These are phyloP conservation scores for Neoascochyta sp. DNA, from an alignment of 2,329 filamentous ascomycete species.

Conservation along the genomic window DNA sequence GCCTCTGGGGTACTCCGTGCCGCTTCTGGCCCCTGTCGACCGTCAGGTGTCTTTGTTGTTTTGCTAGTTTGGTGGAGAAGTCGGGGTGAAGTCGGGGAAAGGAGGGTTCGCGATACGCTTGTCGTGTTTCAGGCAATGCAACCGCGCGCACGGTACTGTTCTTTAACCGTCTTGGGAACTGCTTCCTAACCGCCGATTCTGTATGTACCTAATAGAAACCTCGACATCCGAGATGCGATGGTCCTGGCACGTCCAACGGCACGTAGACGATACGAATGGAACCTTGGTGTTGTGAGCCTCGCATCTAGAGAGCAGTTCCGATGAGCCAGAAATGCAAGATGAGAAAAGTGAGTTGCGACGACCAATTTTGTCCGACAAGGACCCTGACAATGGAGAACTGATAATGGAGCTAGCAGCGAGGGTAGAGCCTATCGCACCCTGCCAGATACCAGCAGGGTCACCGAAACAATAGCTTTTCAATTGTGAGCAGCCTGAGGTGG, in stretches of 20 bases:
- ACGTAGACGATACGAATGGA: slow-evolving; percentile 45
- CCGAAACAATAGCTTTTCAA: slow-evolving; percentile 45
- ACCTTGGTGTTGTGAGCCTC: slow-evolving; percentile 44
- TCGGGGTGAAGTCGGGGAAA: slow-evolving; percentile 1
- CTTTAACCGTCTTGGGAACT: slow-evolving; percentile 4
- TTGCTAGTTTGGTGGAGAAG: slow-evolving; percentile 15
- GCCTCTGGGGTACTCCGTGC: slow-evolving; percentile 1
- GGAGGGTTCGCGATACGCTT: slow-evolving; percentile 3
- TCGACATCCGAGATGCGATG: slow-evolving; percentile 43
- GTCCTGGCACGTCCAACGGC: slow-evolving; percentile 46
- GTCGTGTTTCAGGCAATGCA: slow-evolving; percentile 1
- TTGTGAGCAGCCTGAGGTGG: slow-evolving; percentile 1
- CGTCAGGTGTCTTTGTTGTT: slow-evolving; percentile 10
- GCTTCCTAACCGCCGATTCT: too few species aligned
- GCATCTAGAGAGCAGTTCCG: slow-evolving; percentile 44
- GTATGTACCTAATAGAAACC: too few species aligned
- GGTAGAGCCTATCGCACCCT: slow-evolving; percentile 51
- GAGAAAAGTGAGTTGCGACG: slow-evolving; percentile 47
- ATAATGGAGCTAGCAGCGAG: slow-evolving; percentile 50
- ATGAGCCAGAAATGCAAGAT: slow-evolving; percentile 48
- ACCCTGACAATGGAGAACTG: slow-evolving; percentile 50
- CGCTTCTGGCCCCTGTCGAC: slow-evolving; percentile 2
- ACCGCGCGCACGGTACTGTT: slow-evolving; percentile 1
- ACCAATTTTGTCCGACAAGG: slow-evolving; percentile 48
- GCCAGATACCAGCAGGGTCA: slow-evolving; percentile 46